These are phyloP conservation scores for Mycena leptocephala DNA, from an alignment of 768 basidiomycete genomes.

Conservation along the genomic window DNA sequence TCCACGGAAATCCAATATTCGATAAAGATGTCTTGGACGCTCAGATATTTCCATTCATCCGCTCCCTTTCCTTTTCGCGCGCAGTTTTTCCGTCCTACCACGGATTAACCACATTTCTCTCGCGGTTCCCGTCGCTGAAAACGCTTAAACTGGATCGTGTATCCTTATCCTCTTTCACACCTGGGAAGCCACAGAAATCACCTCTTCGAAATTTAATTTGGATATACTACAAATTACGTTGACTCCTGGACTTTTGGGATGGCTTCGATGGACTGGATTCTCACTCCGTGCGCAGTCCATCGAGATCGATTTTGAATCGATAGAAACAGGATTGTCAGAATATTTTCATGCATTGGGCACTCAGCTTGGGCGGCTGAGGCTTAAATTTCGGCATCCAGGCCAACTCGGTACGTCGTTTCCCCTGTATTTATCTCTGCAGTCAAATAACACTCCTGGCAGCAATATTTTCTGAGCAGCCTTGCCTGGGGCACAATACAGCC, in stretches of 20 bases:
- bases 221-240: not conserved
- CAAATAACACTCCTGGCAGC: not conserved
- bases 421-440: not conserved
- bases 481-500: not conserved
- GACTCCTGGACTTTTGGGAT: not conserved
- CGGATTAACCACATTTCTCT: not conserved
- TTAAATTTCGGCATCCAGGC: not conserved
- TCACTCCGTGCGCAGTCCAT: constrained; percentile 3
- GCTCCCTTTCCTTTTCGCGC: not conserved
- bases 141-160: not conserved
- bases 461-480: not conserved
- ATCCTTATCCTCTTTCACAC: not conserved
- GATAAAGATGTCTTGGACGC: not conserved
- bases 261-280: constrained; percentile 15
- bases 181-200: not conserved
- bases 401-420: not conserved
- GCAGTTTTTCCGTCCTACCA: not conserved
- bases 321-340: not conserved
- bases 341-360: not conserved
- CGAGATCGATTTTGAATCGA: not conserved
- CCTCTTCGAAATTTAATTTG: not conserved
- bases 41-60: not conserved
- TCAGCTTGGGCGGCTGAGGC: not conserved
- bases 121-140: not conserved
- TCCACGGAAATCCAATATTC: not conserved